These are phyloP conservation scores for Curvularia spicifera DNA, from an alignment of 2,329 filamentous ascomycete genomes.

Conservation along the genomic window DNA sequence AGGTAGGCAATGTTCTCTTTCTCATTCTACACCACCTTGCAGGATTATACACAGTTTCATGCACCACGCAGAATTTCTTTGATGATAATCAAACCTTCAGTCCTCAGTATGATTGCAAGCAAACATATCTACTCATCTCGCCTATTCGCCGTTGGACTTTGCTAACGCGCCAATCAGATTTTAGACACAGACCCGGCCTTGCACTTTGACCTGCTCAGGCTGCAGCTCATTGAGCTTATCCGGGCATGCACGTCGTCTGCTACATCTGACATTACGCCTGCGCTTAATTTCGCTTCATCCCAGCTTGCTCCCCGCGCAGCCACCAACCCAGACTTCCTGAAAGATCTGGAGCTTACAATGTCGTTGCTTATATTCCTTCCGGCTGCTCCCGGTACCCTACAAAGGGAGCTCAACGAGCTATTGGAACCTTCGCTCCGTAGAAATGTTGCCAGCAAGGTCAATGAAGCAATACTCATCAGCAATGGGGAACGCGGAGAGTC, in stretches of 20 bases:
- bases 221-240: constrained; percentile 95
- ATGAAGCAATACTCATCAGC: constrained; percentile 80
- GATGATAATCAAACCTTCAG: constrained; percentile 89
- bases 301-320: constrained; percentile 88
- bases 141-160: constrained; percentile 16
- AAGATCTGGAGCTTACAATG: constrained; percentile 91
- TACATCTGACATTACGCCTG: constrained; percentile 76
- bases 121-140: constrained; percentile 12
- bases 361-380: constrained; percentile 85
- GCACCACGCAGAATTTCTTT: constrained; percentile 98
- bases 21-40: constrained; percentile 50
- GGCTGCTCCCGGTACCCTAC: constrained; percentile 66
- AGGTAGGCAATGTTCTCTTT: constrained; percentile 66
- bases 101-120: constrained; percentile 76
- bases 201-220: constrained; percentile 86
- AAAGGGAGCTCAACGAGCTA: constrained; percentile 75
- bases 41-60: constrained; percentile 99
- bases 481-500: constrained; percentile 78
- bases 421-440: constrained; percentile 80
- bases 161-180: constrained; percentile 65
- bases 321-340: constrained; percentile 78
- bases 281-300: constrained; percentile 83
- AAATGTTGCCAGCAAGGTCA: constrained; percentile 85
- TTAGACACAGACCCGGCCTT: constrained; percentile 81
- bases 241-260: constrained; percentile 71